A percentile compares a stretch with the other conserved stretches of the same genome.
phyloP scores from a whole-genome alignment of 164 flowering plant species.

The grape (Vitis vinifera) region DNA sequence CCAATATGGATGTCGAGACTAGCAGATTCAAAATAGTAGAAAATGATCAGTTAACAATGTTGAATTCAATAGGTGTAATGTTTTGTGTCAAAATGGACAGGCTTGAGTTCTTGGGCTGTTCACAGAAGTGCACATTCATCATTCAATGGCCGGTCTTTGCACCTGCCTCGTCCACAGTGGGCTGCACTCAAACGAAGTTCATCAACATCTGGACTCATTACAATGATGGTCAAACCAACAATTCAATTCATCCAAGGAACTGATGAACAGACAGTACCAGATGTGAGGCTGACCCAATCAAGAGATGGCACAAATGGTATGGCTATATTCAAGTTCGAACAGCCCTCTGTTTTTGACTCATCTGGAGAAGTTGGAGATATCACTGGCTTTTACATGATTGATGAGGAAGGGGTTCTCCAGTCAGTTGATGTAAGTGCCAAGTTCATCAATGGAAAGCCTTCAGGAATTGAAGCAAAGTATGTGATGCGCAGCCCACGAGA shows the following conservation, averaged over 20 bases:
- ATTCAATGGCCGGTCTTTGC: conserved; percentile 58
- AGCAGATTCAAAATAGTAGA: no score
- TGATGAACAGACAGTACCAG: conserved; percentile 86
- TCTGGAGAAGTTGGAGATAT: conserved; percentile 90
- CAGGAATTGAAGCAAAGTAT: conserved; percentile 87
- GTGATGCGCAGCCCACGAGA: conserved; percentile 79
- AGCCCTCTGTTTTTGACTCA: conserved; percentile 93
- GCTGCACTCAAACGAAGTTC: conserved; percentile 16
- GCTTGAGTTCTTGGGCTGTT: conserved; percentile 29
- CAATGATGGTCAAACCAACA: conserved; percentile 74
- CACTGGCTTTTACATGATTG: conserved; percentile 96
- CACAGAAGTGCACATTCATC: conserved; percentile 48
- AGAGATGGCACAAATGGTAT: conserved; percentile 94
- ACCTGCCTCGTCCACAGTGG: conserved; percentile 23
- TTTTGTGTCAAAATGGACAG: conserved; percentile 28
- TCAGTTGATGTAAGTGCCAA: conserved; percentile 91
- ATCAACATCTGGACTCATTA: conserved; percentile 26
- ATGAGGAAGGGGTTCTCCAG: conserved; percentile 89
- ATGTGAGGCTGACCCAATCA: conserved; percentile 85
- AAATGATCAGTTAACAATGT: neutral
- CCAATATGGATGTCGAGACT: neutral
- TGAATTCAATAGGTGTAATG: neutral
- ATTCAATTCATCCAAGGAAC: conserved; percentile 96
- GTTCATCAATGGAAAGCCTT: conserved; percentile 87
- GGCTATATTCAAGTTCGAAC: conserved; percentile 76